A percentile compares a stretch with the other conserved stretches of the same genome.
Evolutionary conservation across 2,329 filamentous ascomycete species (phyloP).

Genomic region (Phialophora chinensis): DNA sequence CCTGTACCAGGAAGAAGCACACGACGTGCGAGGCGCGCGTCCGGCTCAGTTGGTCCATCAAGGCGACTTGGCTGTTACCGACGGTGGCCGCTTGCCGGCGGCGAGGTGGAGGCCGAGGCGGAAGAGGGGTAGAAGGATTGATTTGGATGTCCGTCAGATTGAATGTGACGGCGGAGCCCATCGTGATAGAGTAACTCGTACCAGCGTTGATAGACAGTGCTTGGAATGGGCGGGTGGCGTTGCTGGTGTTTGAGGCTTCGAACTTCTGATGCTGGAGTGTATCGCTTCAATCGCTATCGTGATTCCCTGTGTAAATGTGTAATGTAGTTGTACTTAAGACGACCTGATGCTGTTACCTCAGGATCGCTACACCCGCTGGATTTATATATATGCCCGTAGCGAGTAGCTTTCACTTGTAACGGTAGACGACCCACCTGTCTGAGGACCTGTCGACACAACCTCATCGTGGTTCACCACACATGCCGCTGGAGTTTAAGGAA

Average conservation of each 20-base stretch:
- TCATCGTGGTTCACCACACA: neutral
- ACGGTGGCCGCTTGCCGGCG: neutral
- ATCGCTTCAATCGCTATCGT: too few species aligned
- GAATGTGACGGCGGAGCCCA: neutral
- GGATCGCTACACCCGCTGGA: neutral
- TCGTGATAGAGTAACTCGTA: neutral
- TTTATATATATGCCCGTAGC: neutral
- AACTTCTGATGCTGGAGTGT: too few species aligned
- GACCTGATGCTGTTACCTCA: neutral
- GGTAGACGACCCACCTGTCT: neutral
- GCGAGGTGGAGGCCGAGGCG: neutral
- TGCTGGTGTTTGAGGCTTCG: too few species aligned
- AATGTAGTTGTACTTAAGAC: neutral
- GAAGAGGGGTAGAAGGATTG: neutral
- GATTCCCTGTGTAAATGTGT: too few species aligned
- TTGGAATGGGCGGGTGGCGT: too few species aligned
- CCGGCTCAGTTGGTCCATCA: neutral
- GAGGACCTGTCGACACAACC: neutral
- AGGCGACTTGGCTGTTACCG: neutral
- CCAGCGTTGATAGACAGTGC: too few species aligned
- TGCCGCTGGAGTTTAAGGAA: neutral
- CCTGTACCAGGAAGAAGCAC: neutral
- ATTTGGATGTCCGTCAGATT: neutral
- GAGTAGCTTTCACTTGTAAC: neutral
- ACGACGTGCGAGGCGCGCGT: neutral